These are phyloP conservation scores for Physcomitrellopsis africana DNA, from an alignment of 225 moss, liverwort and hornwort genomes.

Conservation along the genomic window DNA sequence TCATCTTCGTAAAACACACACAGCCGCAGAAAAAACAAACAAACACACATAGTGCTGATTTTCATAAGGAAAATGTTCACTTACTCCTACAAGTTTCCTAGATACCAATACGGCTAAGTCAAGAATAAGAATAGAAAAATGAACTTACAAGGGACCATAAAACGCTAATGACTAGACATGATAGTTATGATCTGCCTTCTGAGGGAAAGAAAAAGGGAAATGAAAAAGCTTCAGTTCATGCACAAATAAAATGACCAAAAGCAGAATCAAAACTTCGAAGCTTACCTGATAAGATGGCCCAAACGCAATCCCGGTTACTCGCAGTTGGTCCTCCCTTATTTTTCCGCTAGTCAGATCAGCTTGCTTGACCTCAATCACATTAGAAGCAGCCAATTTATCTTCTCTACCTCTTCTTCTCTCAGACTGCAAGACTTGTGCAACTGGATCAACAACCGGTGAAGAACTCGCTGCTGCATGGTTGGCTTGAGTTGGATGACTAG, in stretches of 20 bases:
- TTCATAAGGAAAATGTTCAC: neutral
- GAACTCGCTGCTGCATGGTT: constrained; percentile 32
- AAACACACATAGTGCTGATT: neutral
- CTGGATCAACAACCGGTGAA: constrained; percentile 46
- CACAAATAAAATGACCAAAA: neutral
- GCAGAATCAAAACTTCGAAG: constrained; percentile 8
- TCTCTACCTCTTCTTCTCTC: constrained; percentile 87
- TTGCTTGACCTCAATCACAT: constrained; percentile 93
- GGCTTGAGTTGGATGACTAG: constrained; percentile 33
- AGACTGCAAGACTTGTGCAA: constrained; percentile 80
- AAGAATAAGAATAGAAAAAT: constrained; percentile 1
- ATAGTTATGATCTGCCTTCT: constrained; percentile 1
- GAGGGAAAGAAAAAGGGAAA: neutral
- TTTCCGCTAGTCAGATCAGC: constrained; percentile 87
- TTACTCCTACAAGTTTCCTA: neutral
- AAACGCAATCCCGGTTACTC: constrained; percentile 91
- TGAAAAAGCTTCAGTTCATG: neutral
- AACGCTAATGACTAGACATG: neutral
- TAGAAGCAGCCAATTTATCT: constrained; percentile 60
- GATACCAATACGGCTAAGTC: neutral
- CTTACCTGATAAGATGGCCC: constrained; percentile 85
- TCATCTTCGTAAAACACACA: neutral
- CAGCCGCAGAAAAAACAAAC: neutral
- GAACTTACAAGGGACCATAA: neutral
- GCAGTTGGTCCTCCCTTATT: constrained; percentile 85